A percentile compares a stretch with the other conserved stretches of the same genome.
Conservation (phyloP, 2,329 filamentous ascomycete species). For the Parastagonospora nodorum region DNA sequence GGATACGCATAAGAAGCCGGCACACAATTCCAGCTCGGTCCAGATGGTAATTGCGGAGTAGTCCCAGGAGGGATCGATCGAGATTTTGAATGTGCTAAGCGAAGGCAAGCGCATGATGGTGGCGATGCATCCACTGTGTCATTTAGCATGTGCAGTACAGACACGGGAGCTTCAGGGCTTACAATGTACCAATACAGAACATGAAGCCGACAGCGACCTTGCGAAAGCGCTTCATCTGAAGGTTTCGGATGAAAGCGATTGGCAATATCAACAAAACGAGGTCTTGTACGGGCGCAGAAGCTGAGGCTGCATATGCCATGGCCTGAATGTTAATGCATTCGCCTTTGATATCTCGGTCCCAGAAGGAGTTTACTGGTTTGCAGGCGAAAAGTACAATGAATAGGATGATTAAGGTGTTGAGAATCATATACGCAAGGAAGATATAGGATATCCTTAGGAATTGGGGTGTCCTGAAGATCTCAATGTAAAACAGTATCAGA, state of each 20-base stretch:
- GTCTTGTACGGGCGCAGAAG: conserved; percentile 23
- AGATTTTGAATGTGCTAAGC: conserved; percentile 24
- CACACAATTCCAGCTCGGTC: conserved; percentile 23
- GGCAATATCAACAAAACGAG: conserved; percentile 28
- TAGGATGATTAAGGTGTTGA: conserved; percentile 17
- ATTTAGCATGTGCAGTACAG: no score
- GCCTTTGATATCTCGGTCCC: conserved; percentile 31
- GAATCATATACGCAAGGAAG: conserved; percentile 14
- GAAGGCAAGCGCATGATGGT: conserved; percentile 23
- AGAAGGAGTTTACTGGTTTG: conserved; percentile 24
- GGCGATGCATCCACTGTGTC: neutral
- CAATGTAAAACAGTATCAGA: conserved; percentile 29
- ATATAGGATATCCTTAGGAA: conserved; percentile 20
- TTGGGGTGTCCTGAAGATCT: conserved; percentile 23
- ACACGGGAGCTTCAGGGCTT: no score
- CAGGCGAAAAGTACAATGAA: conserved; percentile 27
- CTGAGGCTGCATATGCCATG: conserved; percentile 26
- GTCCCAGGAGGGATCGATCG: conserved; percentile 28
- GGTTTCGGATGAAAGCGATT: conserved; percentile 15
- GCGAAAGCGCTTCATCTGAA: conserved; percentile 20
- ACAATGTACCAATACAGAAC: conserved; percentile 27
- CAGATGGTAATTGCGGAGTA: conserved; percentile 26
- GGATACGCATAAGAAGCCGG: conserved; percentile 17
- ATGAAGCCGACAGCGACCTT: conserved; percentile 28
- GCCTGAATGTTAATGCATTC: conserved; percentile 25